Conservation (phyloP, 208 protist species). For the Acanthamoeba culbertsoni region DNA sequence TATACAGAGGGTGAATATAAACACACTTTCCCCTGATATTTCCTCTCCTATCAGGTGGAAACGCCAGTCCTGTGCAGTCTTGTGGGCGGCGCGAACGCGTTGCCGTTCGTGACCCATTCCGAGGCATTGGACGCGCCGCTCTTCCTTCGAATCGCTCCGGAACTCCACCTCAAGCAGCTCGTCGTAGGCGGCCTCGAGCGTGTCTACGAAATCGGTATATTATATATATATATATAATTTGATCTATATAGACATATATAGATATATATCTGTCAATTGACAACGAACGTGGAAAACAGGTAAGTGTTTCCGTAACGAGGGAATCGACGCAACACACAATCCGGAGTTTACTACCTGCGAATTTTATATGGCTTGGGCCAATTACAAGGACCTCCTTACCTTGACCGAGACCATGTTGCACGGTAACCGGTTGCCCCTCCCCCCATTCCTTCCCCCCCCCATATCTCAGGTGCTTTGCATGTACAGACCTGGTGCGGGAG, state of each 20-base stretch:
- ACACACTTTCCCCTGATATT: too few species aligned
- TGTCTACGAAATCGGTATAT: conserved; percentile 99
- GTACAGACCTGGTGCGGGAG: conserved; percentile 89
- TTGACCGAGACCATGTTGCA: conserved; percentile 93
- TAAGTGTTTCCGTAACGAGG: neutral
- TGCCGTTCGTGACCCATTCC: conserved; percentile 98
- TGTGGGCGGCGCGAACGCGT: conserved; percentile 96
- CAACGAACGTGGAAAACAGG: neutral
- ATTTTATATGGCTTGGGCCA: conserved; percentile 94
- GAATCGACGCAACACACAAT: conserved; percentile 93
- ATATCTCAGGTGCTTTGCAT: neutral
- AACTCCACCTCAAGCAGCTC: conserved; percentile 98
- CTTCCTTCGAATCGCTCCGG: conserved; percentile 98
- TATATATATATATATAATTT: too few species aligned
- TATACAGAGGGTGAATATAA: too few species aligned
- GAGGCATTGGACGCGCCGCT: conserved; percentile 97
- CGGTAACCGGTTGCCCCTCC: neutral
- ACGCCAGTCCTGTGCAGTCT: conserved; percentile 96
- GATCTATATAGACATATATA: neutral
- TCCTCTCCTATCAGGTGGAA: conserved; percentile 81
- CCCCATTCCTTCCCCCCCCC: neutral
- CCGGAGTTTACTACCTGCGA: conserved; percentile 99
- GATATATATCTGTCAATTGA: neutral
- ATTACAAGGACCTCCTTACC: conserved; percentile 92
- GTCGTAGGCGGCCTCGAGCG: conserved; percentile 97